Evolutionary conservation across 345 rosid species (phyloP), one percentile per base, ranked within the genome.

Genomic region (Camelina laxa): DNA sequence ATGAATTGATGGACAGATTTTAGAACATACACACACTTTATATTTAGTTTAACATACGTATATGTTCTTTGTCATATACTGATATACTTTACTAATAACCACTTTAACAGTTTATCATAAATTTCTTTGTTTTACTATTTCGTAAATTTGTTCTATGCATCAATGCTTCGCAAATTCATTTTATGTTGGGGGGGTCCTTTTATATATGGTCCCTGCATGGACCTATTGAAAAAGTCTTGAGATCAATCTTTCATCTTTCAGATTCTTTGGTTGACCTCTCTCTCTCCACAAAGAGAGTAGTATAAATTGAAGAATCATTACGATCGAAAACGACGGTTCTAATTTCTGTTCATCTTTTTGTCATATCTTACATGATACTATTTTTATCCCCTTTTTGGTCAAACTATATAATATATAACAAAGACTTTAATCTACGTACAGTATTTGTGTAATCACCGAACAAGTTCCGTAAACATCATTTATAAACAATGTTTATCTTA

Each of bases 251-350:
- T n/a, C n/a, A n/a, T n/a, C n/a, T n/a, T 63, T 27, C 45, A 41
- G 65, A 77, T 65, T 77, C 63, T 59, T 27, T 77, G 54, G 60
- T 70, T 70, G 70, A 70, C 67, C 60, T 6, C 36, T 54, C 44
- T 66, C 66, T 38, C 60, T 38, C 79, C 65, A 69, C 22, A 30
- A 19, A 75, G 30, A 75, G 41, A 68, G 44, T 14, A 35, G 53
- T 55, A 49, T 17, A 27, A 27, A 27, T 27, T 4, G 5, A 27
- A 17, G 59, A 41, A 68, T 48, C 30, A 20, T 53, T 27, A 49
- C 11, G 12, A 60, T 3, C 3, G 30, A 39, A 75, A 50, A 67
- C 45, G 35, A 50, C 8, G 3, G 49, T 44, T 44, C 14, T 41
- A 48, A 27, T 27, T 27, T 27, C 30, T 4, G 30, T 48, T 67